phyloP scores from a whole-genome alignment of 495 filamentous ascomycete genomes.

The Neurospora hispaniola region DNA sequence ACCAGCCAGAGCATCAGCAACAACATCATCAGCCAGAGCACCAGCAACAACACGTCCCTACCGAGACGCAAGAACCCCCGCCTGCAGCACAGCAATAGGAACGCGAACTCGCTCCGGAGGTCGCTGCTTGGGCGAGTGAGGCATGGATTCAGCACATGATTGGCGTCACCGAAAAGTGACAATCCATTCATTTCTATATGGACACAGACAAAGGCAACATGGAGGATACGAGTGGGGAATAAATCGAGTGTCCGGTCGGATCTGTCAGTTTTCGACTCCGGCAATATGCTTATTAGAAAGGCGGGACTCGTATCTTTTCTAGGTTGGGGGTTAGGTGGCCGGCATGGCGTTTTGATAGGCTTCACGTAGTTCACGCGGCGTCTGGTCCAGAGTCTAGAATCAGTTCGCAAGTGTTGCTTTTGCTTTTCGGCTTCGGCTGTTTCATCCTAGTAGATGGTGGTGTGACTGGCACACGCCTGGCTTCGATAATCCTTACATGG shows the following conservation, averaged over 20 bases:
- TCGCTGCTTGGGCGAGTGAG: not conserved
- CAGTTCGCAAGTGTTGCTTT: not conserved
- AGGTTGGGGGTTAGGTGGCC: not conserved
- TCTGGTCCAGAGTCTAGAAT: not conserved
- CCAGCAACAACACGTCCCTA: not conserved
- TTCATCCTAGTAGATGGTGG: not conserved
- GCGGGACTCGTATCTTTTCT: not conserved
- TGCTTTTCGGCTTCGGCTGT: not conserved
- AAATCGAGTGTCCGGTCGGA: not conserved
- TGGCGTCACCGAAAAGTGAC: not conserved
- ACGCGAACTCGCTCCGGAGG: not conserved
- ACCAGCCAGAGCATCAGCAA: not conserved
- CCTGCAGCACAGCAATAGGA: not conserved
- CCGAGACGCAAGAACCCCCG: not conserved
- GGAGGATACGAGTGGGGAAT: not conserved
- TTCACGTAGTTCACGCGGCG: not conserved
- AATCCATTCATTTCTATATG: not conserved
- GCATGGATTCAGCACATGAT: not conserved
- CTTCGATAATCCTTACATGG: not conserved
- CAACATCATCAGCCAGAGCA: not conserved
- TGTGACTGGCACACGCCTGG: not conserved
- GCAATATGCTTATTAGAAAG: not conserved
- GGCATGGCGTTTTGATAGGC: not conserved
- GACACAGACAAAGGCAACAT: not conserved
- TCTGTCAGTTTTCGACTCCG: not conserved